These are phyloP conservation scores for Puya raimondii DNA, from an alignment of 176 grass and related monocot genomes.

Conservation along the genomic window DNA sequence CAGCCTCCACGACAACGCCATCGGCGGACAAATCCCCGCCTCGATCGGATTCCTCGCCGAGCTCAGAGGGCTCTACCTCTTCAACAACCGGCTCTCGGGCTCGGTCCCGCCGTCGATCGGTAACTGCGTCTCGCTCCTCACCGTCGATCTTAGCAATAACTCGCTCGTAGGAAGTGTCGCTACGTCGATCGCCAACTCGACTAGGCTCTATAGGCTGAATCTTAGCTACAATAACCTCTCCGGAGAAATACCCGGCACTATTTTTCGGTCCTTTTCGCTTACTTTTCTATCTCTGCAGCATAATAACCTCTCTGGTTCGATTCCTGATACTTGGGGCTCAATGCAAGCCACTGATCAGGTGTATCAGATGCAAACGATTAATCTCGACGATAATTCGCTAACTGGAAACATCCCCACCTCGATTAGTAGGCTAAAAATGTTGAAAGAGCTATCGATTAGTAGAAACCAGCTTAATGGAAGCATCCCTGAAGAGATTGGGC, in stretches of 20 bases:
- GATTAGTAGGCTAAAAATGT: slow-evolving; percentile 14
- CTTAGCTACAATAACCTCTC: slow-evolving; percentile 46
- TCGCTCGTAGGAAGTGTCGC: slow-evolving; percentile 35
- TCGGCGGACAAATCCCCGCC: slow-evolving; percentile 34
- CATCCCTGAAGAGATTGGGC: slow-evolving; percentile 34
- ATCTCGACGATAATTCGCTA: slow-evolving; percentile 33
- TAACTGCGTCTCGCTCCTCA: slow-evolving; percentile 32
- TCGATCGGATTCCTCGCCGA: slow-evolving; percentile 30
- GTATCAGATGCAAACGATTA: slow-evolving; percentile 36
- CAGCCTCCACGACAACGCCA: slow-evolving; percentile 53
- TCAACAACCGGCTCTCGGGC: slow-evolving; percentile 72
- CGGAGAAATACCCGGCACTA: slow-evolving; percentile 7
- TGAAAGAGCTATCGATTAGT: slow-evolving; percentile 35
- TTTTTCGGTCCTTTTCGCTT: slow-evolving; percentile 26
- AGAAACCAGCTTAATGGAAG: slow-evolving; percentile 41
- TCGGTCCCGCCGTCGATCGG: slow-evolving; percentile 35
- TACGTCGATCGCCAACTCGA: slow-evolving; percentile 37
- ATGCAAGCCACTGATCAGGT: background rate
- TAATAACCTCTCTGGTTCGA: slow-evolving; percentile 47
- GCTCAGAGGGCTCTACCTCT: slow-evolving; percentile 60
- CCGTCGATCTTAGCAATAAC: slow-evolving; percentile 51
- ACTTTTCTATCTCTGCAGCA: slow-evolving; percentile 39
- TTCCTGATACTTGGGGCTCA: slow-evolving; percentile 31
- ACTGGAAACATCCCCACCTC: slow-evolving; percentile 30
- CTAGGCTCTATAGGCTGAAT: slow-evolving; percentile 57